Conservation (phyloP, 495 filamentous ascomycete species). For the Antarctomyces pellizariae region DNA sequence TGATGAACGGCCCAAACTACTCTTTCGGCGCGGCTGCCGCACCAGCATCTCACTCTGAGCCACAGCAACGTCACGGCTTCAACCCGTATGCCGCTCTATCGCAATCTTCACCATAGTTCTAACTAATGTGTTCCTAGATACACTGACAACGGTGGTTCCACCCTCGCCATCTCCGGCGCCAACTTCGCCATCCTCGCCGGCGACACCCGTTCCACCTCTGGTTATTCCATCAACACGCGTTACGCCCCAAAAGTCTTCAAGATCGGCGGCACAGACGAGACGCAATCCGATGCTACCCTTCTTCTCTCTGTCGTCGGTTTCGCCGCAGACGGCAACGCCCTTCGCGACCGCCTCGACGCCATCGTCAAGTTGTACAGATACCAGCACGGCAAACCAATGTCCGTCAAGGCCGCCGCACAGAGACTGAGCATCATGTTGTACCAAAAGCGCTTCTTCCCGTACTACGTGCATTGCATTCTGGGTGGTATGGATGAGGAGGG, state of each 20-base stretch:
- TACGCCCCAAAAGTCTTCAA: slow-evolving; percentile 88
- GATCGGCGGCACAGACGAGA: slow-evolving; percentile 73
- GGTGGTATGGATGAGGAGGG: slow-evolving; percentile 89
- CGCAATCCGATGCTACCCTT: slow-evolving; percentile 61
- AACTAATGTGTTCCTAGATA: slow-evolving; percentile 32
- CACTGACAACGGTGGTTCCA: slow-evolving; percentile 92
- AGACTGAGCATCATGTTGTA: slow-evolving; percentile 84
- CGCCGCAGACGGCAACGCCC: slow-evolving; percentile 72
- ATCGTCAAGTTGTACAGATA: slow-evolving; percentile 95
- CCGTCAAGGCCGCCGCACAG: slow-evolving; percentile 79
- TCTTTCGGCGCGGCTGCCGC: slow-evolving; percentile 28
- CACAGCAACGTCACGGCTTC: slow-evolving; percentile 71
- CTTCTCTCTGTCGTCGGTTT: slow-evolving; percentile 88
- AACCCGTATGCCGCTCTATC: slow-evolving; percentile 68
- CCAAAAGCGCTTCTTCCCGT: slow-evolving; percentile 93
- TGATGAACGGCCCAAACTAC: slow-evolving; percentile 36
- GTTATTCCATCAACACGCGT: slow-evolving; percentile 96
- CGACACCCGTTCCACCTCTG: slow-evolving; percentile 80
- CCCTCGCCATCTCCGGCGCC: slow-evolving; percentile 78
- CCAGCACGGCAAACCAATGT: slow-evolving; percentile 83
- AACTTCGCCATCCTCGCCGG: slow-evolving; percentile 91
- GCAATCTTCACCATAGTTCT: slow-evolving; percentile 3
- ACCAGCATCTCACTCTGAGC: slow-evolving; percentile 19
- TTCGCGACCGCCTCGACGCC: slow-evolving; percentile 72
- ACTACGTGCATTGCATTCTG: slow-evolving; percentile 83